Conservation (phyloP, 1,139 yeast species). For the Yamadazyma epiphylla region DNA sequence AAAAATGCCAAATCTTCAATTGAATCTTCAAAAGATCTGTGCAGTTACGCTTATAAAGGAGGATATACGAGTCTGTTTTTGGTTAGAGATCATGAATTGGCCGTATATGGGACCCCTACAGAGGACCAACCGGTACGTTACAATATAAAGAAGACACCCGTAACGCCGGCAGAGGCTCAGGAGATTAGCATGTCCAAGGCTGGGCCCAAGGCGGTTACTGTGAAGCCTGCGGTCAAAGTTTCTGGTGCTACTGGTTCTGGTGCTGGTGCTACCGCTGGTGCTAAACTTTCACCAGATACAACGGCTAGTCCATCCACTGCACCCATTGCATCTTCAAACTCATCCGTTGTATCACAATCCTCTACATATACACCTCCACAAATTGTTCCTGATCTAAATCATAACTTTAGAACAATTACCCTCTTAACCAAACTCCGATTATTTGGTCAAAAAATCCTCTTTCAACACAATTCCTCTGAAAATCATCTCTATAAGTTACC, state of each 20-base stretch:
- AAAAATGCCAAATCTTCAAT: slow-evolving; percentile 33
- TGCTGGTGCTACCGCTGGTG: neutral
- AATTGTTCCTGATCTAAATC: slow-evolving; percentile 24
- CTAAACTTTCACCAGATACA: neutral
- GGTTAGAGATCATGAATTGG: slow-evolving; percentile 26
- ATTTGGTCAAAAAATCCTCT: slow-evolving; percentile 27
- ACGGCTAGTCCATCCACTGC: slow-evolving; percentile 3
- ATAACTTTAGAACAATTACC: slow-evolving; percentile 37
- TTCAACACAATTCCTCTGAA: slow-evolving; percentile 25
- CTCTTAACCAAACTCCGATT: slow-evolving; percentile 36
- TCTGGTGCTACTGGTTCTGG: slow-evolving; percentile 1
- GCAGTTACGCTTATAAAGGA: slow-evolving; percentile 34
- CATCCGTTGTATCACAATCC: slow-evolving; percentile 7
- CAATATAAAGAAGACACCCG: slow-evolving; percentile 30
- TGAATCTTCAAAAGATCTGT: slow-evolving; percentile 29
- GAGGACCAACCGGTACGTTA: slow-evolving; percentile 37
- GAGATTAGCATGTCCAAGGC: slow-evolving; percentile 18
- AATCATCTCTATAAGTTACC: slow-evolving; percentile 29
- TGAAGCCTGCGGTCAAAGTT: slow-evolving; percentile 1
- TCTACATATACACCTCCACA: neutral
- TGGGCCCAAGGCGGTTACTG: no score
- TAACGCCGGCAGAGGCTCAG: slow-evolving; percentile 34
- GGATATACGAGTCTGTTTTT: slow-evolving; percentile 14
- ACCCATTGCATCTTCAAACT: slow-evolving; percentile 4
- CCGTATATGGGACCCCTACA: slow-evolving; percentile 39